Percentiles rank a stretch among this genome's conserved stretches.
phyloP scores from a whole-genome alignment of 192 early-diverging fungal genomes.

The Coemansia sp. region DNA sequence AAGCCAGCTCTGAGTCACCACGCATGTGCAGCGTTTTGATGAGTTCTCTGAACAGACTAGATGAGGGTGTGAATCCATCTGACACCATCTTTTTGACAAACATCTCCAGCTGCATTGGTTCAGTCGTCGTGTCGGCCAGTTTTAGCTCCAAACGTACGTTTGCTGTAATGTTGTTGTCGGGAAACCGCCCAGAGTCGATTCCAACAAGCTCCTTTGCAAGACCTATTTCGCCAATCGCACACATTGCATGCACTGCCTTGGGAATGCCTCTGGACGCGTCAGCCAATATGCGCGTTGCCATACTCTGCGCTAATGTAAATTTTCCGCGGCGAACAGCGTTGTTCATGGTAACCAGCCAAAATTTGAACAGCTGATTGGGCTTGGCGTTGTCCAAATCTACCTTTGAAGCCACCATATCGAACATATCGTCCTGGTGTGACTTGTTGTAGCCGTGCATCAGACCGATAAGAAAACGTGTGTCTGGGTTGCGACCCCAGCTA shows the following conservation, averaged over 20 bases:
- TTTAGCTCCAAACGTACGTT: conserved; percentile 24
- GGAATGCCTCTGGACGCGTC: conserved; percentile 1
- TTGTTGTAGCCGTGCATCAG: conserved; percentile 32
- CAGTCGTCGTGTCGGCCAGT: neutral
- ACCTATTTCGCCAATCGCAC: conserved; percentile 1
- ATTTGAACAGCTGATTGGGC: no score
- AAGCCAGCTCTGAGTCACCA: conserved; percentile 14
- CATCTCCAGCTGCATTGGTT: conserved; percentile 5
- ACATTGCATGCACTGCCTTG: conserved; percentile 14
- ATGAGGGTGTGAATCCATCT: conserved; percentile 28
- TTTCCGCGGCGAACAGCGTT: conserved; percentile 25
- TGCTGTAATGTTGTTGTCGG: conserved; percentile 34
- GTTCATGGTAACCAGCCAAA: conserved; percentile 9
- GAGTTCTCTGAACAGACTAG: conserved; percentile 3
- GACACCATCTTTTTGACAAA: conserved; percentile 10
- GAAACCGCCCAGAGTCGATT: conserved; percentile 8
- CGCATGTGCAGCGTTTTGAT: conserved; percentile 17
- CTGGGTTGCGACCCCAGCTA: conserved; percentile 29
- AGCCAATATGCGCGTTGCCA: conserved; percentile 12
- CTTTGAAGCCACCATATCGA: conserved; percentile 23
- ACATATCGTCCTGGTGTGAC: conserved; percentile 36
- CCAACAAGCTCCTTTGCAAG: conserved; percentile 5
- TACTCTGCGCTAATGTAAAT: neutral
- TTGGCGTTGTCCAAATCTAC: conserved; percentile 3
- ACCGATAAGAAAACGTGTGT: conserved; percentile 20